A percentile compares a stretch with the other conserved stretches of the same genome.
These are phyloP conservation scores for Colletotrichum cordylinicola DNA, from an alignment of 2,329 filamentous ascomycete genomes.

Conservation along the genomic window DNA sequence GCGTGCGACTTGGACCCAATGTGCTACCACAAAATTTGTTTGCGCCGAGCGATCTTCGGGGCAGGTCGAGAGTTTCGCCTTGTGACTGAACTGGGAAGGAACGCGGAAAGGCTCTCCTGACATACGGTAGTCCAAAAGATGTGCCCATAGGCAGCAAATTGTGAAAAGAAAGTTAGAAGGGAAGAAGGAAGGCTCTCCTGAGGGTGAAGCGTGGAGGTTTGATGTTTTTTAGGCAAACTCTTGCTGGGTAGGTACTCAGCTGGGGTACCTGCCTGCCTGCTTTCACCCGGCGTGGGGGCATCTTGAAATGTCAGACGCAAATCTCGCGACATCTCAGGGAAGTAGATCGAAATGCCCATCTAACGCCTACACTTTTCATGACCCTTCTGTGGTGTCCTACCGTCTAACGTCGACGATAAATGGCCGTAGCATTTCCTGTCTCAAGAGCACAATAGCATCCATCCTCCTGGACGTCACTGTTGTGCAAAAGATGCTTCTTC, in stretches of 20 bases:
- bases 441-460: neutral
- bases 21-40: neutral
- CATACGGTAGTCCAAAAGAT: no score
- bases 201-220: no score
- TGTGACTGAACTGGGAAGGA: neutral
- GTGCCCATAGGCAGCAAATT: no score
- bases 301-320: neutral
- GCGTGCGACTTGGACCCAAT: neutral
- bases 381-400: neutral
- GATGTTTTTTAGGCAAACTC: no score
- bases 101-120: neutral
- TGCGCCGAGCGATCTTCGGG: neutral
- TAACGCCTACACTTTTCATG: neutral
- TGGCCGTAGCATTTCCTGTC: neutral
- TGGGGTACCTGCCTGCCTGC: neutral
- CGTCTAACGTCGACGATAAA: neutral
- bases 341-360: neutral
- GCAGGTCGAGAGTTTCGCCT: neutral
- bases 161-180: no score
- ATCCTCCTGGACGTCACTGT: neutral
- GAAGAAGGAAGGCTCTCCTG: no score
- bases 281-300: neutral
- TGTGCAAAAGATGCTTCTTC: neutral
- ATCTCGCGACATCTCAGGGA: neutral
- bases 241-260: no score